Base-by-base conservation (phyloP, 257 asterid genomes). In the Handroanthus guayacan region DNA sequence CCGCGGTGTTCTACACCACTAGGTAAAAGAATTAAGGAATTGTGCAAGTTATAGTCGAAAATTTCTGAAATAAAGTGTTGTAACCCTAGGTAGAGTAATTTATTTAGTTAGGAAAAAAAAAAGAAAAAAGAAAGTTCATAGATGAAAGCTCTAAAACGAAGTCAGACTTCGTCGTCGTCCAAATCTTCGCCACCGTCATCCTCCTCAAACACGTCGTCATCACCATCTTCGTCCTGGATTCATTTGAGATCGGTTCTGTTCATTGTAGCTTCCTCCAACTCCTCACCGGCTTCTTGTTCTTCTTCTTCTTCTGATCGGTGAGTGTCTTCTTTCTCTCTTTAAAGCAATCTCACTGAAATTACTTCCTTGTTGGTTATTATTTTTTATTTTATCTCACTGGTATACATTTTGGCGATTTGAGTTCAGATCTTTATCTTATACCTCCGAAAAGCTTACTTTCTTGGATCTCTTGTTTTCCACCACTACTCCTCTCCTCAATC, bases 61-160 rank as follows among this genome's bases (percentile, higher is more conserved):
- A 50, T 43, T 71, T 54, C 39, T 48, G 76, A 64, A 80, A 75
- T 76, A 72, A 55, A 71, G 81, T 69, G 82, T 78, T 77, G 75
- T 66, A 86, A 87, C 92, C 93, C 87, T 89, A 88, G 89, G 68
- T n/a, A 69, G 80, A 64, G 79, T 78, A 38, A 76, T 82, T 87
- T 75, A 73, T 76, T 83, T 31, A 60, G 65, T 72, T 66, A 31
- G 16, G 9, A 17, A 16, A 56, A 71, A 75, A 51, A 63, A 72
- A 48, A 44, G 38, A 38, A 51, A 69, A 68, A 50, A 31, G 51
- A 73, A 64, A 45, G 81, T 67, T 77, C 58, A 80, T 91, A 89
- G 96, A 93, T 93, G 98, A 91, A 80, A 91, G 96, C 97, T 83
- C 91, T 93, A 44, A 89, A 79, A 85, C 93, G 97, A 83, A 87